Evolutionary conservation across 495 filamentous ascomycete genomes (phyloP).

Genomic region (Aspergillus indologenus): DNA sequence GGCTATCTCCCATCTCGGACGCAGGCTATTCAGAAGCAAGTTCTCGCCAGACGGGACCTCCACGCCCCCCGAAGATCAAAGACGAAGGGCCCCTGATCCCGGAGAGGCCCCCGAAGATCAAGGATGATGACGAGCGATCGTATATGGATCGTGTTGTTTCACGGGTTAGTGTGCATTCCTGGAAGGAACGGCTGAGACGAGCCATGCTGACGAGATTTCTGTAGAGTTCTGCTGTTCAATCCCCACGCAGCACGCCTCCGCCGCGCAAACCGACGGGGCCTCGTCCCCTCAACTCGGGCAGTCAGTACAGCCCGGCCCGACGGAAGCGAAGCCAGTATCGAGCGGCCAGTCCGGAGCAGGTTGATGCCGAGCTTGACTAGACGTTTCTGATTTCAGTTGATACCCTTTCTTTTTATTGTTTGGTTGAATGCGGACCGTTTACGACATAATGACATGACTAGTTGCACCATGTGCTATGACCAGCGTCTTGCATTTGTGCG

Average conservation of each 20-base stretch:
- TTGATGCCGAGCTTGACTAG: conserved; percentile 44
- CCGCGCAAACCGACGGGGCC: conserved; percentile 55
- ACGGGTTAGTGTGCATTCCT: conserved; percentile 29
- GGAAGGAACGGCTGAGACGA: neutral
- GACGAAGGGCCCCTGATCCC: conserved; percentile 52
- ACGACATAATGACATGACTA: conserved; percentile 6
- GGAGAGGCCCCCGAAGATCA: conserved; percentile 44
- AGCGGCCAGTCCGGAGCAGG: conserved; percentile 43
- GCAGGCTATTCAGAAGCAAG: conserved; percentile 48
- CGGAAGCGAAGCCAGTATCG: conserved; percentile 45
- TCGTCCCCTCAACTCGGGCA: conserved; percentile 47
- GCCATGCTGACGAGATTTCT: conserved; percentile 9
- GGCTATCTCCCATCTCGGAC: conserved; percentile 53
- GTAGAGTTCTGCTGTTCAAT: conserved; percentile 42
- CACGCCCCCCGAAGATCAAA: conserved; percentile 52
- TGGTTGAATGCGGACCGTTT: conserved; percentile 1
- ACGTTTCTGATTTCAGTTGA: conserved; percentile 7
- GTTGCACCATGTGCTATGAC: conserved; percentile 8
- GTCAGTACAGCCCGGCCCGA: conserved; percentile 45
- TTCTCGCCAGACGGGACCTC: conserved; percentile 37
- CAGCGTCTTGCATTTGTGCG: conserved; percentile 16
- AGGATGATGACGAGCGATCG: conserved; percentile 34
- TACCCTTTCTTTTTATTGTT: conserved; percentile 6
- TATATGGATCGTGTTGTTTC: conserved; percentile 45
- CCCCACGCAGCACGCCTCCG: conserved; percentile 40